phyloP scores from a whole-genome alignment of 1,284 basidiomycete genomes.

The Boletellus sp. region DNA sequence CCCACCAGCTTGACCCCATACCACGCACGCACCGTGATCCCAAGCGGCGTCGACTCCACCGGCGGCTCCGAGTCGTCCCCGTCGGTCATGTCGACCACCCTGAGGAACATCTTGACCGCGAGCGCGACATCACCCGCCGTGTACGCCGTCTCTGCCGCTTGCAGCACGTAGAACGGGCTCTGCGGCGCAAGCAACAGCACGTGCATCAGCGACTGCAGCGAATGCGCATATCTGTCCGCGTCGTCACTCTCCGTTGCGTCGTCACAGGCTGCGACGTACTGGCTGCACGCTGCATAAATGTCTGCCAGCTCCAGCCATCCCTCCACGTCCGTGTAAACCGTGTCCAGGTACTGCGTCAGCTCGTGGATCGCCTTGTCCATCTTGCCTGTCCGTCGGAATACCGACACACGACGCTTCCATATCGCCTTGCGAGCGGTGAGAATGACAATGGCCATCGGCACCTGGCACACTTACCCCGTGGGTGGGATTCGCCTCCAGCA shows the following conservation, averaged over 20 bases:
- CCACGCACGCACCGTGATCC: slow-evolving; percentile 72
- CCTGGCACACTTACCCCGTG: slow-evolving; percentile 77
- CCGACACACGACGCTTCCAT: slow-evolving; percentile 82
- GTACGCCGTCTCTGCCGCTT: slow-evolving; percentile 86
- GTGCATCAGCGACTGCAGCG: slow-evolving; percentile 78
- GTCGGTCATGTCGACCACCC: slow-evolving; percentile 81
- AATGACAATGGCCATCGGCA: background rate
- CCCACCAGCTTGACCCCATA: slow-evolving; percentile 82
- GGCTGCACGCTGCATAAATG: slow-evolving; percentile 75
- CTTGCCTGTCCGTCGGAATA: slow-evolving; percentile 59
- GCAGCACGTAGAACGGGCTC: slow-evolving; percentile 79
- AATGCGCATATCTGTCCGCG: slow-evolving; percentile 28
- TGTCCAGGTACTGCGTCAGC: slow-evolving; percentile 82
- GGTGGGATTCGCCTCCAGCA: slow-evolving; percentile 68
- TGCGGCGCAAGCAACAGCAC: slow-evolving; percentile 79
- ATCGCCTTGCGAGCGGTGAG: slow-evolving; percentile 46
- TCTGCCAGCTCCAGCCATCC: slow-evolving; percentile 94
- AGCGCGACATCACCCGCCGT: slow-evolving; percentile 72
- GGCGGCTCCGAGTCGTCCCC: slow-evolving; percentile 45
- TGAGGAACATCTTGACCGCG: slow-evolving; percentile 80
- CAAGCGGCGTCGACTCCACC: slow-evolving; percentile 48
- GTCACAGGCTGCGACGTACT: slow-evolving; percentile 47
- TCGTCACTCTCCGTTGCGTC: slow-evolving; percentile 37
- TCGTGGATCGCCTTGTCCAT: slow-evolving; percentile 69
- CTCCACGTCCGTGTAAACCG: slow-evolving; percentile 89